Evolutionary conservation across 257 asterid species (phyloP).

Genomic region (Verbascum thapsus): DNA sequence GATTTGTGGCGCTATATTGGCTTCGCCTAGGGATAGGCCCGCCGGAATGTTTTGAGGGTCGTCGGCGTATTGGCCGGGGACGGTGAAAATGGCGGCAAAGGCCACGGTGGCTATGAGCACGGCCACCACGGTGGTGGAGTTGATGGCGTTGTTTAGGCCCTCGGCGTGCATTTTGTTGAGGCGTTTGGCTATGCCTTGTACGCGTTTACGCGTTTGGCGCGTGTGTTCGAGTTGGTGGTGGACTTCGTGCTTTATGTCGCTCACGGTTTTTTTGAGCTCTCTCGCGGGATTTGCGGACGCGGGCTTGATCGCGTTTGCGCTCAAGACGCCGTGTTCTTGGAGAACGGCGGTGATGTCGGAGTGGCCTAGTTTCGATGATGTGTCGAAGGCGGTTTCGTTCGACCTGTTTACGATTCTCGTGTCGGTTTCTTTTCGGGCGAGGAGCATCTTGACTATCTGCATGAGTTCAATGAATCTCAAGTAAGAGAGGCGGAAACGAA

Average conservation of each 20-base stretch:
- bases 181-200: conserved; percentile 57
- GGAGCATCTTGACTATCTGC: conserved; percentile 43
- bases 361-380: conserved; percentile 40
- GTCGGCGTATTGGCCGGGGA: conserved; percentile 53
- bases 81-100: conserved; percentile 57
- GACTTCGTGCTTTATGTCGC: conserved; percentile 65
- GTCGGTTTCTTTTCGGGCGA: conserved; percentile 30
- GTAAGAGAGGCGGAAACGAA: too few species aligned
- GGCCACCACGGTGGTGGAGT: conserved; percentile 60
- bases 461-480: background rate
- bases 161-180: conserved; percentile 56
- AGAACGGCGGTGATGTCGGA: conserved; percentile 33
- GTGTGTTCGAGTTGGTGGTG: conserved; percentile 60
- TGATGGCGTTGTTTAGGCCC: conserved; percentile 61
- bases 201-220: conserved; percentile 50
- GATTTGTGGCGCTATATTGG: conserved; percentile 40
- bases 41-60: conserved; percentile 36
- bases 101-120: conserved; percentile 60
- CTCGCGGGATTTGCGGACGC: conserved; percentile 34
- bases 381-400: conserved; percentile 51
- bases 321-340: conserved; percentile 43
- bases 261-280: conserved; percentile 50
- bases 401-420: conserved; percentile 40
- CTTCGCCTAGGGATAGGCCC: conserved; percentile 51
- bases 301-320: conserved; percentile 41